Conservation (phyloP, 139 green algal species). For the Asterochloris erici region DNA sequence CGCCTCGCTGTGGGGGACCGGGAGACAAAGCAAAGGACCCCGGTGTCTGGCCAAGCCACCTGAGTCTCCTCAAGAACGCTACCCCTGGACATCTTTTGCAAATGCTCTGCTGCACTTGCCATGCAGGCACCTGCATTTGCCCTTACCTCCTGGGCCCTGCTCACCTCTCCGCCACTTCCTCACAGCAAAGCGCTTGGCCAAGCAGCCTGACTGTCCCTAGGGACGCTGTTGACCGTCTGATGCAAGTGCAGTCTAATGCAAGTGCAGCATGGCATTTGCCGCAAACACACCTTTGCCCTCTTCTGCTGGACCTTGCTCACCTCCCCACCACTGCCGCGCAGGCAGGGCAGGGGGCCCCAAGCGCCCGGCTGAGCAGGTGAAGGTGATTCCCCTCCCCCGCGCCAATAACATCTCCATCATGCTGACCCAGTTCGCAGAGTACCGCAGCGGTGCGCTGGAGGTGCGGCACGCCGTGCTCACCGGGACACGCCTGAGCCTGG, state of each 20-base stretch:
- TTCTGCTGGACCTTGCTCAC: background rate
- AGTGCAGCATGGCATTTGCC: background rate
- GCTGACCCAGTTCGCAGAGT: constrained; percentile 55
- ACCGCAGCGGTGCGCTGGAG: constrained; percentile 6
- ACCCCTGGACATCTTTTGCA: too few relatives aligned
- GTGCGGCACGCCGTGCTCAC: constrained; percentile 29
- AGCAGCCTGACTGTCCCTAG: too few relatives aligned
- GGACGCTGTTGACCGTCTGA: too few relatives aligned
- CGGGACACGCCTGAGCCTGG: constrained; percentile 35
- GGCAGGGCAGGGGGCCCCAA: background rate
- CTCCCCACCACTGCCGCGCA: background rate
- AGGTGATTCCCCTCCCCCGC: constrained; percentile 45
- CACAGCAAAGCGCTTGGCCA: too few relatives aligned
- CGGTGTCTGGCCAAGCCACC: too few relatives aligned
- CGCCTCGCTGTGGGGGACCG: too few relatives aligned
- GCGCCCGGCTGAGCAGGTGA: constrained; percentile 25
- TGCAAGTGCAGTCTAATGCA: background rate
- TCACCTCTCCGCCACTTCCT: too few relatives aligned
- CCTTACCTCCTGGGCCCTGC: too few relatives aligned
- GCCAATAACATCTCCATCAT: constrained; percentile 79
- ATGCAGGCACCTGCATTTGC: too few relatives aligned
- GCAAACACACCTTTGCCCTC: background rate
- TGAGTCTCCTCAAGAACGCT: too few relatives aligned
- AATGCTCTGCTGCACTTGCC: too few relatives aligned
- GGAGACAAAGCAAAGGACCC: too few relatives aligned